Base-by-base conservation (phyloP, 2,329 filamentous ascomycete genomes). In the Fusarium irregulare region DNA sequence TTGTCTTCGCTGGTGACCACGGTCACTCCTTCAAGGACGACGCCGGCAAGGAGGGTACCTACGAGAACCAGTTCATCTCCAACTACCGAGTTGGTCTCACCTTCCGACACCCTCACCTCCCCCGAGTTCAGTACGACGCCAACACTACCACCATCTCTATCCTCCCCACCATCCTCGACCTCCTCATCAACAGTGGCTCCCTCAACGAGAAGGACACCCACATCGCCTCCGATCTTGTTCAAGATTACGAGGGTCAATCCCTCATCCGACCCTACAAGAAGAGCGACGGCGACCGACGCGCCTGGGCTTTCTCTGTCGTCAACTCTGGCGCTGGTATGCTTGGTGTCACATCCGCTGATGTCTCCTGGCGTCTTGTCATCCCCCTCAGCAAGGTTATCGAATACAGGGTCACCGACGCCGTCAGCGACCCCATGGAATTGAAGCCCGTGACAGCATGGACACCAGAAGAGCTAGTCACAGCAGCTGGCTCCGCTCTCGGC, bases 181-280 rank as follows among this genome's bases (percentile, higher is more conserved):
- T 80, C 0, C 77, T 80, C 34, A 62, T 78, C 40, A 76, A 78
- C 56, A 78, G 75, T 10, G 75, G 73, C 13, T 80, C 78, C 11
- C 76, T 80, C 30, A 73, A 73, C 56, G 56, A 70, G 6, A 67
- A 70, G 41, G 74, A 76, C 20, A 70, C 60, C 18, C 46, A 59
- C 7, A 74, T 76, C 16, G 76, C 76, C 1, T 64, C 56, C 3
- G 76, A 79, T 30, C 71, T 80, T 11, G 59, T 75, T 4, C 63
- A 74, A 21, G 78, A 79, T 56, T 80, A 79, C 46, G 78, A 80
- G 48, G 78, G 78, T 5, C 77, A 80, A 47, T 79, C 78, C 6
- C 71, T 80, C 11, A 76, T 80, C 40, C 78, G 78, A 10, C 73
- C 76, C 0, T 70, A 76, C 21, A 72, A 69, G 50, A 72, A 61